A percentile compares a stretch with the other conserved stretches of the same genome.
phyloP scores from a whole-genome alignment of 2,329 filamentous ascomycete genomes.

The Aspergillus phoenicis region DNA sequence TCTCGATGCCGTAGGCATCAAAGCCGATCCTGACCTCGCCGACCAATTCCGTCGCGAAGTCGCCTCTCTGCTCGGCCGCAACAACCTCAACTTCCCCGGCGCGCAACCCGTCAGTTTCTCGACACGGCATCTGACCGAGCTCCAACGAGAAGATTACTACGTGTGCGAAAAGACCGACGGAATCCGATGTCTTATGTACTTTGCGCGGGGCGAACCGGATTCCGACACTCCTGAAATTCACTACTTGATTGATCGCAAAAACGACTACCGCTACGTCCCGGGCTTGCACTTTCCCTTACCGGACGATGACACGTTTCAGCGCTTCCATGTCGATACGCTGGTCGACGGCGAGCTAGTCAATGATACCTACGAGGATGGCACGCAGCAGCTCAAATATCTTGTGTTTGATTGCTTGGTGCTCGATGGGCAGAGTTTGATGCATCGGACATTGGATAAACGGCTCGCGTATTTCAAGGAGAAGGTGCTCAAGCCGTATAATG shows the following conservation, averaged over 20 bases:
- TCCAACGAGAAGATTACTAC: conserved; percentile 85
- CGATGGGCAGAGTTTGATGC: conserved; percentile 74
- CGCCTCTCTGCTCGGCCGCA: conserved; percentile 71
- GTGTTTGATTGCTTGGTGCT: conserved; percentile 92
- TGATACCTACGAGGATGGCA: conserved; percentile 71
- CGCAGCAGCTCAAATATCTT: conserved; percentile 74
- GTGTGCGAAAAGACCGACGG: conserved; percentile 98
- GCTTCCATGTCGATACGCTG: conserved; percentile 78
- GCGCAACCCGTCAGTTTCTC: conserved; percentile 95
- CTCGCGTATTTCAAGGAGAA: conserved; percentile 81
- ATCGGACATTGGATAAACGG: conserved; percentile 81
- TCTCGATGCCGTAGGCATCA: conserved; percentile 58
- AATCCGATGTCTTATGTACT: conserved; percentile 91
- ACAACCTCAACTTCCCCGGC: conserved; percentile 73
- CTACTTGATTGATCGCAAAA: conserved; percentile 96
- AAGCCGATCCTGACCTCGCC: conserved; percentile 64
- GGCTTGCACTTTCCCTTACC: conserved; percentile 79
- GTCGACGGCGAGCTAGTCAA: conserved; percentile 93
- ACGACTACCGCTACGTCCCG: conserved; percentile 89
- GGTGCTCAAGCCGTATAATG: conserved; percentile 77
- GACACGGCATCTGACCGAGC: conserved; percentile 76
- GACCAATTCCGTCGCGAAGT: conserved; percentile 70
- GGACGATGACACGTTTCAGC: conserved; percentile 58
- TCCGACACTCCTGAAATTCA: conserved; percentile 70
- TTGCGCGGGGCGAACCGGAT: conserved; percentile 58